These are phyloP conservation scores for Alternaria brassicae DNA, from an alignment of 2,329 filamentous ascomycete species.

Conservation along the genomic window DNA sequence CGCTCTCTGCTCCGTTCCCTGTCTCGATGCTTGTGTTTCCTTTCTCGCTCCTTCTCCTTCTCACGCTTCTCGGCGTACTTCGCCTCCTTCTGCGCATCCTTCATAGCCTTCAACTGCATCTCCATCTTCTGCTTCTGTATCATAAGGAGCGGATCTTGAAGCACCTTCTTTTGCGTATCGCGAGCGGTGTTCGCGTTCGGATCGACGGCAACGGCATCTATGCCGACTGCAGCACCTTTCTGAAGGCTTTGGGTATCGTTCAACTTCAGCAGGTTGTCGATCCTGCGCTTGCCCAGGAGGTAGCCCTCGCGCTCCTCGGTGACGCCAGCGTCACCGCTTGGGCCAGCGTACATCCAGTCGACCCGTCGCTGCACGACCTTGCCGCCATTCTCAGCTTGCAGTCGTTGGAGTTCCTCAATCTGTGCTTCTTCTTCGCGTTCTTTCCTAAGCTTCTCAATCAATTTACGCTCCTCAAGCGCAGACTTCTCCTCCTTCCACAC, in stretches of 20 bases:
- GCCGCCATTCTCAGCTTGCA: conserved; percentile 83
- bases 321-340: conserved; percentile 70
- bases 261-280: conserved; percentile 80
- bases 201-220: conserved; percentile 58
- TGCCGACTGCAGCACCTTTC: conserved; percentile 61
- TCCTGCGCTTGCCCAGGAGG: conserved; percentile 86
- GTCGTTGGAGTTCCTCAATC: conserved; percentile 86
- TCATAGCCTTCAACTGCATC: conserved; percentile 67
- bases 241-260: conserved; percentile 77
- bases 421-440: conserved; percentile 93
- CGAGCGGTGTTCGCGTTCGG: conserved; percentile 72
- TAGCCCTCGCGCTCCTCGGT: conserved; percentile 93
- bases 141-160: conserved; percentile 88
- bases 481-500: conserved; percentile 93
- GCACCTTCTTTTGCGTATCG: conserved; percentile 84
- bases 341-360: conserved; percentile 98
- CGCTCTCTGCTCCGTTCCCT: conserved; percentile 33
- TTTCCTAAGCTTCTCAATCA: conserved; percentile 87
- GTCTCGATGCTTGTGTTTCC: conserved; percentile 55
- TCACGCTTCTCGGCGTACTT: conserved; percentile 46
- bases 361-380: conserved; percentile 81
- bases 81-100: conserved; percentile 57
- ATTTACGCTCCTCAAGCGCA: conserved; percentile 92
- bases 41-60: conserved; percentile 53
- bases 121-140: conserved; percentile 84